Conservation (phyloP, 495 filamentous ascomycete genomes). For the Thozetella sp. region DNA sequence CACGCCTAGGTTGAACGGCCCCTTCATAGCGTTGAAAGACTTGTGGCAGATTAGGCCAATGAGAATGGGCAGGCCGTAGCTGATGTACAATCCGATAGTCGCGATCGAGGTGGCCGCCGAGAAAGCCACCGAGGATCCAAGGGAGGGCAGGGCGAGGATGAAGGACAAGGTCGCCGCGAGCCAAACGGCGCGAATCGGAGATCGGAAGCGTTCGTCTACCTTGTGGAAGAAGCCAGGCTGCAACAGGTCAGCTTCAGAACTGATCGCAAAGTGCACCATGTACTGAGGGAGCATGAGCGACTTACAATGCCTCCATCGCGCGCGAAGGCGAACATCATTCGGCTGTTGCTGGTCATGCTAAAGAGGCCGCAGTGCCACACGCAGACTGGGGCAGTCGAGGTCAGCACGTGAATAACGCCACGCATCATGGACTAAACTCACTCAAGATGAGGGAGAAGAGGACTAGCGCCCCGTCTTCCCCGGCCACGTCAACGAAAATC, state of each 20-base stretch:
- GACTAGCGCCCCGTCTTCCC: constrained; percentile 54
- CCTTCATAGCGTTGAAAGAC: constrained; percentile 44
- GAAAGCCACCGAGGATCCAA: constrained; percentile 63
- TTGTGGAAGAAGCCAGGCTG: constrained; percentile 52
- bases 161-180: constrained; percentile 62
- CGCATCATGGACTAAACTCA: constrained; percentile 6
- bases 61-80: constrained; percentile 67
- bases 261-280: neutral
- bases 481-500: constrained; percentile 59
- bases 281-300: constrained; percentile 15
- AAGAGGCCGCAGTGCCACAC: constrained; percentile 65
- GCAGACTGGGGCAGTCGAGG: constrained; percentile 32
- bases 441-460: constrained; percentile 58
- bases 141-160: constrained; percentile 59
- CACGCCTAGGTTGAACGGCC: constrained; percentile 59
- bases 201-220: constrained; percentile 53
- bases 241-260: neutral
- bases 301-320: constrained; percentile 52
- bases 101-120: constrained; percentile 64
- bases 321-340: constrained; percentile 68
- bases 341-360: constrained; percentile 58
- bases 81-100: constrained; percentile 70
- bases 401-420: constrained; percentile 7
- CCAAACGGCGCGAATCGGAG: constrained; percentile 61
- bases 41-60: constrained; percentile 50